phyloP scores from a whole-genome alignment of 2,329 filamentous ascomycete species.

The Tolypocladium sp. region DNA sequence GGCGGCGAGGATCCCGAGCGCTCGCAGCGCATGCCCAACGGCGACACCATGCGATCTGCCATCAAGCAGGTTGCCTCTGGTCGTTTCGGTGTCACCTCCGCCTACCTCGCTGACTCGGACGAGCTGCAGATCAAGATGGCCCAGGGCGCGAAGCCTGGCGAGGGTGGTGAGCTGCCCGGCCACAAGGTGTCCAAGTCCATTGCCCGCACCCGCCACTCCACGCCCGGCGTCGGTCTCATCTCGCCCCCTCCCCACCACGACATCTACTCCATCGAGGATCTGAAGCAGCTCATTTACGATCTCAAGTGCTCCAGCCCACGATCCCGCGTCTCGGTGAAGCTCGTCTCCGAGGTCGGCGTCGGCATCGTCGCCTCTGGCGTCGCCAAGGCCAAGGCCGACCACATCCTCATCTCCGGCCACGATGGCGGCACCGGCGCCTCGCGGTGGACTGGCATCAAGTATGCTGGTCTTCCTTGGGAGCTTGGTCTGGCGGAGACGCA shows the following conservation, averaged over 20 bases:
- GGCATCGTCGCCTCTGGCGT: conserved; percentile 97
- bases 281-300: conserved; percentile 97
- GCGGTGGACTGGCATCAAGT: conserved; percentile 97
- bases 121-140: conserved; percentile 99
- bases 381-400: conserved; percentile 93
- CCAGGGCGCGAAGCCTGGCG: conserved; percentile 93
- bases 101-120: conserved; percentile 89
- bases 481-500: conserved; percentile 94
- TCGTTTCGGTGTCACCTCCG: conserved; percentile 90
- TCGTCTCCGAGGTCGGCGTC: conserved; percentile 94
- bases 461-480: conserved; percentile 94
- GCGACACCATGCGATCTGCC: conserved; percentile 92
- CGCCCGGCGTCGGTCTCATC: conserved; percentile 90
- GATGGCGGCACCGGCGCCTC: conserved; percentile 96
- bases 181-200: conserved; percentile 96
- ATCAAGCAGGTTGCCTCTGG: conserved; percentile 98
- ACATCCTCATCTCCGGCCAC: conserved; percentile 93
- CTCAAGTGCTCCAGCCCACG: conserved; percentile 93
- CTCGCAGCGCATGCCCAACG: conserved; percentile 76
- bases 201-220: conserved; percentile 89
- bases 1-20: conserved; percentile 93
- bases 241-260: conserved; percentile 95
- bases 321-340: conserved; percentile 88
- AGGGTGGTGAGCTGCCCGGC: conserved; percentile 92
- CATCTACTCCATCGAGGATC: conserved; percentile 96